Evolutionary conservation across 208 protist species (phyloP), one percentile per base, ranked within the genome.

Genomic region (Crithidia thermophila): DNA sequence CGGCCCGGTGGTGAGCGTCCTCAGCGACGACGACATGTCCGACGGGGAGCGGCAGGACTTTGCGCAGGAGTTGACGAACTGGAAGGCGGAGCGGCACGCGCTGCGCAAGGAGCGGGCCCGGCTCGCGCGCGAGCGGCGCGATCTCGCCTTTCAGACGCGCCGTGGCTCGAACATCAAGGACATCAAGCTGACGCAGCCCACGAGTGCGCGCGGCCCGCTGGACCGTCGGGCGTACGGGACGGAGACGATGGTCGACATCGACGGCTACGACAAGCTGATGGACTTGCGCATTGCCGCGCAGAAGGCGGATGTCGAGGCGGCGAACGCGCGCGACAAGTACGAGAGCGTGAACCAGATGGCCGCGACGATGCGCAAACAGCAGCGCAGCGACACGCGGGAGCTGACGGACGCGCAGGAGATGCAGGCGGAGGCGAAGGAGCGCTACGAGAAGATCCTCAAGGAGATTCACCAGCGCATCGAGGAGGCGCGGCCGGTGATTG

Each of bases 111-210:
- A 82, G 39, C 72, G 75, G 61, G 59, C 52, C 0, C 37, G 56
- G 20, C 30, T 88, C 40, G 47, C 75, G 23, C 69, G 75, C 58
- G 62, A 73, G 47, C 62, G 67, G 10, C 63, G 77, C 16, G 86
- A 92, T 27, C 68, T 90, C 21, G 42, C 67, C 36, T 77, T 71
- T 47, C 85, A 90, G 58, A 39, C 87, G 49, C 75, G 75, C 3
- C 80, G 83, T 27, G 83, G 79, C n/a, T 89, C 78, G 52, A 88
- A 91, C 64, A 89, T 90, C 71, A 94, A 91, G 66, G 64, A 64
- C 56, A 58, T 90, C 25, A 57, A 62, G 46, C 31, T 31, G 8
- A 39, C 82, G 13, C 51, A 70, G 31, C 67, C 73, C 1, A 79
- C 68, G 16, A 82, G 67, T 34, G 37, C 51, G 21, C 58, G 79